Evolutionary conservation across 139 green algal genomes (phyloP), one percentile per base, ranked within the genome.

Genomic region (Chlamydomonas sphaeroides): DNA sequence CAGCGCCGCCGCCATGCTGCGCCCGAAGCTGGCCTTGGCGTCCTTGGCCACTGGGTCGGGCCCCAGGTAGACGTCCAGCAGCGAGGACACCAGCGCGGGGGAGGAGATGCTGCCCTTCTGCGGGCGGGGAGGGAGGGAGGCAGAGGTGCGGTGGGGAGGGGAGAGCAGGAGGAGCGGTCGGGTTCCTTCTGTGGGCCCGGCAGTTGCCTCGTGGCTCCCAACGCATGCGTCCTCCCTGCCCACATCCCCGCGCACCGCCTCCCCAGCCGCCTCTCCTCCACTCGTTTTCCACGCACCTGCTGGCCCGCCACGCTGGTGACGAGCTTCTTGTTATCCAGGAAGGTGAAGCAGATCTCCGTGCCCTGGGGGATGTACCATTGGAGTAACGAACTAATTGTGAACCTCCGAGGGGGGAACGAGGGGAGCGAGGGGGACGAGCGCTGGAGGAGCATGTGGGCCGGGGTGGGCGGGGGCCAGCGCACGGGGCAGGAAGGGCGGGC

Each of bases 41-140:
- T 53, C 56, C 56, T 62, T 62, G 23, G 88, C 90, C 23, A 94
- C 93, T 3, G 93, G 88, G 69, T 95, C 70, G 0, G 36, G 1
- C 0, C 93, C 93, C 28, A 96, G 65, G 83, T 96, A 96, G 56
- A 96, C 87, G 70, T 90, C 88, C 63, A 95, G 91, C 32, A 96
- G 79, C 8, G 88, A 85, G 42, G 75, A 70, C 65, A 83, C 88
- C n/a, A 96, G 81, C 21, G 75, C 71, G 2, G 61, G 51, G 25
- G 86, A 94, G 25, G 79, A 23, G 33, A 95, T 86, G 14, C 35
- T 39, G 39, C 92, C 90, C 62, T 41, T 66, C 68, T 71, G 45
- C 23, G 28, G 30, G 38, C 25, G 20, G 4, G 4, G 11, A 26
- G 21, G 28, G 41, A 35, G 21, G 4, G 20, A 23, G 25, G 5